Evolutionary conservation across 2,329 filamentous ascomycete species (phyloP).

Genomic region (Penicillium sp.): DNA sequence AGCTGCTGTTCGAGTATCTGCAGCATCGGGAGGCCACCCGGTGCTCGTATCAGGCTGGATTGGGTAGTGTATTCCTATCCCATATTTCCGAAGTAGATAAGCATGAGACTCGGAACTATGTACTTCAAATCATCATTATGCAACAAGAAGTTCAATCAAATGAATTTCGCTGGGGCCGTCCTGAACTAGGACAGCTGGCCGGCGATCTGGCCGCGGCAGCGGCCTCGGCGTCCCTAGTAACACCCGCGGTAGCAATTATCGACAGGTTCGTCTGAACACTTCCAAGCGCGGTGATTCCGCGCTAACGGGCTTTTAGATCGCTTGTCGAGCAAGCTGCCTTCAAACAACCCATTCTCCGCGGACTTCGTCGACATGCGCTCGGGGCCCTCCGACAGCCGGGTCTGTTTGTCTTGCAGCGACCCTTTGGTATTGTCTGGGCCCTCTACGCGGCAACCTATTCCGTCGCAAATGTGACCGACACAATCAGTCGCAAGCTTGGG

Average conservation of each 20-base stretch:
- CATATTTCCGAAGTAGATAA: slow-evolving; percentile 5
- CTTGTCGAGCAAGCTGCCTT: slow-evolving; percentile 28
- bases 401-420: slow-evolving; percentile 37
- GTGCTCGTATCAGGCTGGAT: neutral
- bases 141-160: slow-evolving; percentile 8
- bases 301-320: slow-evolving; percentile 15
- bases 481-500: slow-evolving; percentile 60
- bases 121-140: slow-evolving; percentile 9
- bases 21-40: slow-evolving; percentile 7
- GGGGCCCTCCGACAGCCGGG: slow-evolving; percentile 23
- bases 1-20: neutral
- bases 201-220: slow-evolving; percentile 29
- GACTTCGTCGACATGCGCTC: slow-evolving; percentile 22
- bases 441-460: slow-evolving; percentile 84
- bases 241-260: slow-evolving; percentile 31
- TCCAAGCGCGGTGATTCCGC: neutral
- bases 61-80: neutral
- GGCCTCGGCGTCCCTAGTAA: slow-evolving; percentile 27
- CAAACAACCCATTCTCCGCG: slow-evolving; percentile 23
- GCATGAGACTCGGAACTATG: neutral
- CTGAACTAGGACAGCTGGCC: slow-evolving; percentile 15
- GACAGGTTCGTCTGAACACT: slow-evolving; percentile 22
- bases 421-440: slow-evolving; percentile 42
- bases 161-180: slow-evolving; percentile 8
- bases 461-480: slow-evolving; percentile 81